Conservation (phyloP, 2,329 filamentous ascomycete genomes). For the Phyllosticta citrichinensis region DNA sequence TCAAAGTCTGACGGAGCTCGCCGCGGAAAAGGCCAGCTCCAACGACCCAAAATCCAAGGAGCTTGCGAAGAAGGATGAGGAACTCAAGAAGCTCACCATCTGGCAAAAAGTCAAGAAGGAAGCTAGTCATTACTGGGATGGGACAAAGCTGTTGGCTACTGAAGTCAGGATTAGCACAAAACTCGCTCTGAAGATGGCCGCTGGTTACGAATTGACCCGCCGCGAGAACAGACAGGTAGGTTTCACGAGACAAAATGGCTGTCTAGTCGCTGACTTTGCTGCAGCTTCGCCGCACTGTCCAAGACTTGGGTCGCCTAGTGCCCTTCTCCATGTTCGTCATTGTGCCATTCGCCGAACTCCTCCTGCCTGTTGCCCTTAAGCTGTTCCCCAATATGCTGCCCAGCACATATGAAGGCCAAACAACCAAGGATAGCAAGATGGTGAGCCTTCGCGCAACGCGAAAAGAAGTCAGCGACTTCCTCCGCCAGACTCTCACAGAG, state of each 20-base stretch:
- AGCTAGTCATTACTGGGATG: constrained; percentile 91
- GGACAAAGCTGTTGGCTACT: constrained; percentile 84
- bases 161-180: constrained; percentile 90
- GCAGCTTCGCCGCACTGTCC: constrained; percentile 75
- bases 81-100: constrained; percentile 76
- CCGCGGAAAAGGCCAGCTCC: constrained; percentile 46
- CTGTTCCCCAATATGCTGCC: constrained; percentile 96
- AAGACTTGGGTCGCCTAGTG: constrained; percentile 83
- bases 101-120: constrained; percentile 95
- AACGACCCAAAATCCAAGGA: constrained; percentile 45
- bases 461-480: constrained; percentile 86
- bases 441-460: constrained; percentile 70
- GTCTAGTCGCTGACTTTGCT: background rate
- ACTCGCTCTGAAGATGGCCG: constrained; percentile 92
- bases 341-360: constrained; percentile 87
- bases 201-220: constrained; percentile 89
- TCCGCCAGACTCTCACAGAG: constrained; percentile 80
- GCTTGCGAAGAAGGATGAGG: constrained; percentile 53
- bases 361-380: constrained; percentile 83
- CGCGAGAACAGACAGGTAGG: constrained; percentile 75
- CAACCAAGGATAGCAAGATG: constrained; percentile 82
- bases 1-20: constrained; percentile 51
- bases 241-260: background rate
- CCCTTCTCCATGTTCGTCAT: constrained; percentile 97
- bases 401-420: constrained; percentile 91